Evolutionary conservation across 139 green algal species (phyloP), one percentile per base, ranked within the genome.

Genomic region (Microglena sp.): DNA sequence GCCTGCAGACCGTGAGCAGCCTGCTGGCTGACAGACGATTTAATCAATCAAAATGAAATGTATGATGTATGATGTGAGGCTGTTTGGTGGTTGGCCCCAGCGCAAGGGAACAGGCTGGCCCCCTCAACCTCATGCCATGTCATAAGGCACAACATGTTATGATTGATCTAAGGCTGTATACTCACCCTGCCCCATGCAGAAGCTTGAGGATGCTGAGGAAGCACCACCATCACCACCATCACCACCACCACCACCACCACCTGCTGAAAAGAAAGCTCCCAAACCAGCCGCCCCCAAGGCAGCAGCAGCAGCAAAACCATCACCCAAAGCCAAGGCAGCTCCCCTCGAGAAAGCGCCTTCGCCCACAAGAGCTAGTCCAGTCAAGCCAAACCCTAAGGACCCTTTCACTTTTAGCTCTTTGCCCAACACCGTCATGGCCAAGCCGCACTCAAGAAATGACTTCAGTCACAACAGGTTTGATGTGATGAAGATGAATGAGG

Each of bases 391-490:
- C 31, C 6, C 7, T 5, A 36, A 53, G n/a, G 7, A 8, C 18
- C 32, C 6, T n/a, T 58, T 67, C 24, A 59, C 60, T 5, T 67
- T 67, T 43, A 59, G 24, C 60, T 8, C 60, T 4, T 33, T 27
- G 4, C 36, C 60, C 11, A 67, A 67, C 60, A 58, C 26, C 43
- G 26, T 44, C 8, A 11, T 28, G 7, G 60, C 60, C 28, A 57
- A 30, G 43, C 60, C 60, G 35, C 60, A 67, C 6, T 4, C 28
- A 4, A 26, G 60, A 6, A 5, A 27, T 31, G 60, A 67, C 60
- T 72, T 63, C 66, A 62, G 40, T 24, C 66, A 72, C 44, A 59
- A 18, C 24, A 40, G 5, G 24, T 67, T 65, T 53, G 26, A 65
- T 5, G 33, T 53, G 4, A 59, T 58, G 18, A 57, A 67, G 43